Percentiles rank a stretch among this genome's conserved stretches.
Evolutionary conservation across 1,284 basidiomycete species (phyloP).

Genomic region (Dichomitus squalens): DNA sequence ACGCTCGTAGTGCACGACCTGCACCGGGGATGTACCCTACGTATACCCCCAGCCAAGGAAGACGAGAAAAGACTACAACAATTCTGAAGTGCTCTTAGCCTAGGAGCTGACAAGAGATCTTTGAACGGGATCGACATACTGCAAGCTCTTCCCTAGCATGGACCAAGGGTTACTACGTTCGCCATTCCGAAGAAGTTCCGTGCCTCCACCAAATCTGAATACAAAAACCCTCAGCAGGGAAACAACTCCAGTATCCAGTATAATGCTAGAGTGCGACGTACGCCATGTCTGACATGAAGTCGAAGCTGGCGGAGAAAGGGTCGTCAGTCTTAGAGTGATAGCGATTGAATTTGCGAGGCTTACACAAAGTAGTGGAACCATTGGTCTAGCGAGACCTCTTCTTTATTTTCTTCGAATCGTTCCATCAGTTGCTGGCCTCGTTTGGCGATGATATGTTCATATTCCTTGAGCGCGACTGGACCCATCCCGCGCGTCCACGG

Average conservation of each 20-base stretch:
- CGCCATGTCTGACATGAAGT: conserved; percentile 34
- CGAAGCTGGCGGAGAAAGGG: conserved; percentile 4
- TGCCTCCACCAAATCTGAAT: conserved; percentile 26
- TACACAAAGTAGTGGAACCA: conserved; percentile 28
- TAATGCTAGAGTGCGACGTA: too few species aligned
- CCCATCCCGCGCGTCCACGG: conserved; percentile 28
- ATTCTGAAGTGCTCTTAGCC: too few species aligned
- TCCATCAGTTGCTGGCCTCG: conserved; percentile 24
- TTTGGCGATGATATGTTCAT: conserved; percentile 18
- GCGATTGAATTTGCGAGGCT: not conserved
- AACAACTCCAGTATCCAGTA: too few species aligned
- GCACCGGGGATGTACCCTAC: conserved; percentile 15
- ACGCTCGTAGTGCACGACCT: not conserved
- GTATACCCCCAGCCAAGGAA: conserved; percentile 21
- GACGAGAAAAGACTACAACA: conserved; percentile 8
- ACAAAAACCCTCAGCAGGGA: not conserved
- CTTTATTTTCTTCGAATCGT: conserved; percentile 14
- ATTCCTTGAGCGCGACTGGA: conserved; percentile 25
- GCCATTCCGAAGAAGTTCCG: conserved; percentile 21
- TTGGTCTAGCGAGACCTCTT: conserved; percentile 18
- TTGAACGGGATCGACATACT: conserved; percentile 7
- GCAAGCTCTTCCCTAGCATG: conserved; percentile 10
- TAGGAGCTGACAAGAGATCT: too few species aligned
- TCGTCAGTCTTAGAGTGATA: not conserved
- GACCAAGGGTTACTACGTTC: conserved; percentile 17